A percentile compares a stretch with the other conserved stretches of the same genome.
Evolutionary conservation across 768 basidiomycete genomes (phyloP).

Genomic region (Nevesoporus exiguus): DNA sequence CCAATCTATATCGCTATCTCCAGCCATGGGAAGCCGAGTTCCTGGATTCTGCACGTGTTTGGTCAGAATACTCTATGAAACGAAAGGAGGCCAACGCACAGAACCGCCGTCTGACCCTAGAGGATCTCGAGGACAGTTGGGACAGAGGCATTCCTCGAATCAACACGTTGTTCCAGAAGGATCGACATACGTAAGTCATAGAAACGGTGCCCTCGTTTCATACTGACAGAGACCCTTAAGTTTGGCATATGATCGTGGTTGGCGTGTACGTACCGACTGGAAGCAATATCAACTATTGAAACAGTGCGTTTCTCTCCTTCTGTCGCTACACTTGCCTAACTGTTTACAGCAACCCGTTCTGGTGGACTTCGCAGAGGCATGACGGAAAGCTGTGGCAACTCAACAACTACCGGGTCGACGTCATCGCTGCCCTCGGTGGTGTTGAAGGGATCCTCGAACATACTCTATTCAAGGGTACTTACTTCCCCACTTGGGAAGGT

Average conservation of each 20-base stretch:
- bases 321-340: conserved; percentile 8
- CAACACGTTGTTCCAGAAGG: conserved; percentile 99
- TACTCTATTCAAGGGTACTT: conserved; percentile 95
- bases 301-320: conserved; percentile 57
- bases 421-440: conserved; percentile 96
- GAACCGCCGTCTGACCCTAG: conserved; percentile 92
- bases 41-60: conserved; percentile 95
- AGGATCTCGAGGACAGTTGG: conserved; percentile 98
- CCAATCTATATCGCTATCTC: conserved; percentile 94
- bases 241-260: conserved; percentile 96
- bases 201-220: neutral
- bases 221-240: conserved; percentile 32
- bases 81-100: conserved; percentile 99
- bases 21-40: conserved; percentile 99
- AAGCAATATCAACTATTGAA: conserved; percentile 94
- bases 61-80: conserved; percentile 99
- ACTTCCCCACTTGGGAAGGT: conserved; percentile 98
- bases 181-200: conserved; percentile 75
- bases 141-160: conserved; percentile 98
- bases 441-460: conserved; percentile 97
- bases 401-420: conserved; percentile 98
- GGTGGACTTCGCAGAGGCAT: conserved; percentile 98
- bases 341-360: conserved; percentile 84
- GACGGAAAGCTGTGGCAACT: conserved; percentile 96
- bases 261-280: conserved; percentile 97